Conservation (phyloP, 257 asterid genomes). For the Lavandula angustifolia region DNA sequence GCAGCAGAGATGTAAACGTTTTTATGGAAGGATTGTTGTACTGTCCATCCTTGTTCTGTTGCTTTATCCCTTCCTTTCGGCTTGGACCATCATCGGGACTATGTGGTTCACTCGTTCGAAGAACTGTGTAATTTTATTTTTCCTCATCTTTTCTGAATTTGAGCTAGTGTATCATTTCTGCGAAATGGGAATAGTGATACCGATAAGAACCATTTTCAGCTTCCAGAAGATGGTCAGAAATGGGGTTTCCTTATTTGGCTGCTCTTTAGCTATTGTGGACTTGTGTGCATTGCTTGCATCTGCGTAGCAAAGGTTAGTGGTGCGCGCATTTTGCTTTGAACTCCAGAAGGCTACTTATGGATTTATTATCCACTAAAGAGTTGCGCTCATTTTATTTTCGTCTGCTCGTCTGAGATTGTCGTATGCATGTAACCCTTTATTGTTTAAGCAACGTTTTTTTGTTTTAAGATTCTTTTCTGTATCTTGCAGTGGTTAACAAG, state of each 20-base stretch:
- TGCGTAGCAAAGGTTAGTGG: constrained; percentile 79
- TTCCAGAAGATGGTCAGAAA: constrained; percentile 96
- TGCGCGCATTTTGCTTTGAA: constrained; percentile 26
- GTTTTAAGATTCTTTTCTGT: background rate
- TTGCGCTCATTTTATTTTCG: background rate
- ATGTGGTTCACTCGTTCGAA: constrained; percentile 82
- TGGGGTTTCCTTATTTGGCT: constrained; percentile 99
- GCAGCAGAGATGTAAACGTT: constrained; percentile 87
- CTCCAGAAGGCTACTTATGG: background rate
- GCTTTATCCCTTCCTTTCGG: constrained; percentile 85
- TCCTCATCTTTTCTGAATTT: constrained; percentile 10
- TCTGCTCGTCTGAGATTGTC: background rate
- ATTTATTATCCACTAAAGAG: constrained; percentile 5
- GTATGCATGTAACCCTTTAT: background rate
- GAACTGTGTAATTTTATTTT: constrained; percentile 59
- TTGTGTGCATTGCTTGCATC: constrained; percentile 75
- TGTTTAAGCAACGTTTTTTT: background rate
- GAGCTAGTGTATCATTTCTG: constrained; percentile 8
- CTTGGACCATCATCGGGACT: constrained; percentile 89
- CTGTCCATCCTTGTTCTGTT: constrained; percentile 71
- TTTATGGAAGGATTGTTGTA: constrained; percentile 80
- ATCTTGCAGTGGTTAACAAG: constrained; percentile 79
- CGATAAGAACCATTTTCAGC: constrained; percentile 43
- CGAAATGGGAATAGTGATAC: constrained; percentile 30
- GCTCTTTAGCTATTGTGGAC: constrained; percentile 96